Percentiles rank a stretch among this genome's conserved stretches.
phyloP scores from a whole-genome alignment of 148 eudicot genomes.

The Rhododendron simsii region DNA sequence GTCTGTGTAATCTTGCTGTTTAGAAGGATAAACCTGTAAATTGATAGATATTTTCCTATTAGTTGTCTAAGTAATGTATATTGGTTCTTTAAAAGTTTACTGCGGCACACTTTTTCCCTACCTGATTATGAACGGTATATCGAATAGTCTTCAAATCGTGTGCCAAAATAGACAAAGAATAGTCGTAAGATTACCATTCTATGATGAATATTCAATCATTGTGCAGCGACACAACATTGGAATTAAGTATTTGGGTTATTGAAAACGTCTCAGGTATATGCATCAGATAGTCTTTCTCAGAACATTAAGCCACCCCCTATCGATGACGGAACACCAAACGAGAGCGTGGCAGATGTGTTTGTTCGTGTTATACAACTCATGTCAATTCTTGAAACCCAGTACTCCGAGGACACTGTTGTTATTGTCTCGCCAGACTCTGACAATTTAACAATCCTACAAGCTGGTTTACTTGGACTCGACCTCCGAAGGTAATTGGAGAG shows the following conservation, averaged over 20 bases:
- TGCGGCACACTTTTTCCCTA: not conserved
- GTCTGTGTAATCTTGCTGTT: not conserved
- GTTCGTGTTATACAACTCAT: conserved; percentile 97
- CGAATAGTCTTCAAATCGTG: not conserved
- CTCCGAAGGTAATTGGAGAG: conserved; percentile 55
- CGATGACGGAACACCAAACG: conserved; percentile 93
- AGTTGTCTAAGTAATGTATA: not conserved
- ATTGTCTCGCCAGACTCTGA: conserved; percentile 97
- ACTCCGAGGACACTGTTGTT: conserved; percentile 82
- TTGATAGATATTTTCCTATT: not conserved
- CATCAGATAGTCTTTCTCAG: conserved; percentile 66
- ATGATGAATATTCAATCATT: not conserved
- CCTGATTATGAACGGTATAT: not conserved
- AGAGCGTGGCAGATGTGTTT: conserved; percentile 92
- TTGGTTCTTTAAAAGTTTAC: not conserved
- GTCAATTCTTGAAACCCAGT: conserved; percentile 96
- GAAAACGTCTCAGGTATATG: conserved; percentile 62
- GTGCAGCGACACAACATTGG: not conserved
- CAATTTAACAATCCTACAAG: conserved; percentile 78
- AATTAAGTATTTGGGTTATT: not conserved
- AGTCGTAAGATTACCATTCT: not conserved
- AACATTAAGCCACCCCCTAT: conserved; percentile 84
- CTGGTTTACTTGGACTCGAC: conserved; percentile 89
- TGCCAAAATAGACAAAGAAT: not conserved
- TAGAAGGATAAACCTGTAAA: not conserved